Base-by-base conservation (phyloP, 176 grass and related monocot species). In the Rhynchospora tenuis region DNA sequence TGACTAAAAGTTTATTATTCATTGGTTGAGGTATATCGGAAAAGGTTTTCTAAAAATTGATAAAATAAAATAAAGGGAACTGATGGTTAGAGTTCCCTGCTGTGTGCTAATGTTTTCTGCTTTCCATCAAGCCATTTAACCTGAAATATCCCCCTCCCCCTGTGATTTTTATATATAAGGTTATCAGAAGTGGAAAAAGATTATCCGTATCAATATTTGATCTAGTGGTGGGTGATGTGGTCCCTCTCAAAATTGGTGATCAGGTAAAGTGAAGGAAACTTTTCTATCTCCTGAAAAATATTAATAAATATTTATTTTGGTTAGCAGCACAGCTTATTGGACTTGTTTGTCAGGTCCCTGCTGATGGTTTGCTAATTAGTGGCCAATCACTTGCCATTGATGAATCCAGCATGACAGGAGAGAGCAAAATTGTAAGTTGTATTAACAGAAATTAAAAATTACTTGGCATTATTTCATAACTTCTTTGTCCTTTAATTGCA, bases 361-460 rank as follows among this genome's bases (percentile, higher is more conserved):
- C 93, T 74, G 96, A 99, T 86, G 96, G 96, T 64, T 48, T 99
- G 84, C 84, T 99, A 77, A 89, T 99, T 63, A 89, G 71, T 44
- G 88, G 96, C 29, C 89, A 92, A 62, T 99, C 89, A 84, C 91
- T 99, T 88, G 91, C 93, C 64, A 99, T 99, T 46, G 96, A 99
- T 85, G 96, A 99, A 87, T 93, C 93, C 70, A 95, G 96, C 87
- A 93, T 99, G 96, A 99, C 96, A 38, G 96, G 96, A 70, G 96
- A 99, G 86, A 95, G 96, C 86, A 93, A 95, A 84, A 90, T 99
- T 80, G 96, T 99, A 88, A 90, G 87, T 78, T 70, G 57, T 52
- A 43, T 51, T 15, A 27, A 78, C 27, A 78, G 23, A 28, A 22
- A 62, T 43, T 22, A 80, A 65, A 46, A 50, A 14, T 82, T 52